These are phyloP conservation scores for Lentinus tigrinus DNA, from an alignment of 768 basidiomycete genomes.

Conservation along the genomic window DNA sequence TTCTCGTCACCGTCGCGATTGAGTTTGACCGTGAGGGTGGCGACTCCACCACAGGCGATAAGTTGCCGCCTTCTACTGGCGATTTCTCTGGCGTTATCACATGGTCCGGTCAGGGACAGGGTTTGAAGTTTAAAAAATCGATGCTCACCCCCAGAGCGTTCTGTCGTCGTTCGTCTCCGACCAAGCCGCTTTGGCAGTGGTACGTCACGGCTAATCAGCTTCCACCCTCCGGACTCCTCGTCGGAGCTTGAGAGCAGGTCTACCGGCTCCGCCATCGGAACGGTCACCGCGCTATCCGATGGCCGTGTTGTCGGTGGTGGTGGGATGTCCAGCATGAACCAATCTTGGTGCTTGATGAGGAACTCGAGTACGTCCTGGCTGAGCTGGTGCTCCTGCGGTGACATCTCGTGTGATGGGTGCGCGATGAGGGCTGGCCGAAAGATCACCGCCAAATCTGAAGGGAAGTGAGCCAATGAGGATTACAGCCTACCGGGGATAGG, in stretches of 20 bases:
- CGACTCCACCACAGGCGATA: constrained; percentile 50
- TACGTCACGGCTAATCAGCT: constrained; percentile 37
- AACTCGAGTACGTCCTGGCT: constrained; percentile 93
- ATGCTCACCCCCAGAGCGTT: constrained; percentile 30
- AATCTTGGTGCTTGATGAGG: constrained; percentile 93
- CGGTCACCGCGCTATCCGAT: constrained; percentile 12
- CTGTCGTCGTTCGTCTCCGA: constrained; percentile 58
- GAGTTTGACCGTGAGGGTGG: constrained; percentile 32
- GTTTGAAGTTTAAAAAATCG: not conserved
- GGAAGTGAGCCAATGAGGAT: not conserved
- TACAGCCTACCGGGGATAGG: not conserved
- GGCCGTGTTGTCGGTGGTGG: constrained; percentile 49
- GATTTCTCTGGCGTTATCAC: constrained; percentile 23
- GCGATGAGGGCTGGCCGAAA: constrained; percentile 95
- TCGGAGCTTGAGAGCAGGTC: constrained; percentile 31
- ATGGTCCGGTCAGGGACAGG: constrained; percentile 2
- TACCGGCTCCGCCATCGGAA: constrained; percentile 32
- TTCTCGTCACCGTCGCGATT: constrained; percentile 48
- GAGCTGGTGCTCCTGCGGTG: constrained; percentile 80
- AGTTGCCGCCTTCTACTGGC: constrained; percentile 30
- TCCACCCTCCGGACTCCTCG: constrained; percentile 56
- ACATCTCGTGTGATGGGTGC: constrained; percentile 84
- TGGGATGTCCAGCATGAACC: constrained; percentile 88
- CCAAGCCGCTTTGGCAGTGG: constrained; percentile 43
- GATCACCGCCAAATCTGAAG: constrained; percentile 88